These are phyloP conservation scores for Blastobotrys buckinghamii DNA, from an alignment of 1,139 yeast genomes.

Conservation along the genomic window DNA sequence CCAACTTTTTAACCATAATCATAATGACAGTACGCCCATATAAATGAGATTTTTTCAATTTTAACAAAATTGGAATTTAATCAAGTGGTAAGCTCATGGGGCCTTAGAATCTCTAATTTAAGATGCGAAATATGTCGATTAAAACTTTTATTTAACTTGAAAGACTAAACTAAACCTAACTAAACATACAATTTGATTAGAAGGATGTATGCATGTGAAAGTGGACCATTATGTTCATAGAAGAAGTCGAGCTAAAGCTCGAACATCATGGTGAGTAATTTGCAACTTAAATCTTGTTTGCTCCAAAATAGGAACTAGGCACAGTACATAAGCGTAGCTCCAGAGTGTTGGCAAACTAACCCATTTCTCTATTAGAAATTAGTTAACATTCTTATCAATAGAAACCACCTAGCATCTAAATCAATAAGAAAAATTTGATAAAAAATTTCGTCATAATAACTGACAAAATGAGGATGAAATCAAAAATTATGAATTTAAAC, in stretches of 20 bases:
- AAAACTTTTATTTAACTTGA: no score
- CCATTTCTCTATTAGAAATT: no score
- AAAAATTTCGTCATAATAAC: neutral
- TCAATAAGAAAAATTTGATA: neutral
- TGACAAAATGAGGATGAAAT: slow-evolving; percentile 18
- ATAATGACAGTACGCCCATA: no score
- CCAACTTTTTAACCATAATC: no score
- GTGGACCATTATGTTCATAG: slow-evolving; percentile 49
- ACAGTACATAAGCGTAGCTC: slow-evolving; percentile 45
- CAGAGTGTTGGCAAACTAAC: slow-evolving; percentile 98
- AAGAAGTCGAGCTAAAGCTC: slow-evolving; percentile 4
- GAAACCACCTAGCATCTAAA: slow-evolving; percentile 4
- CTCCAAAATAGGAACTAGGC: slow-evolving; percentile 87
- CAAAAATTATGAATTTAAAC: slow-evolving; percentile 41
- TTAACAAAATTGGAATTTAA: no score
- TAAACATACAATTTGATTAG: no score
- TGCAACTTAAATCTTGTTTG: slow-evolving; percentile 75
- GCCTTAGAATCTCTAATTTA: no score
- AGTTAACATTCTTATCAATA: slow-evolving; percentile 16
- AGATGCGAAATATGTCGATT: no score
- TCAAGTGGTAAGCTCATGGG: no score
- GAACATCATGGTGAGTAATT: slow-evolving; percentile 66
- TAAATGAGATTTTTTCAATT: no score
- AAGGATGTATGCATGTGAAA: slow-evolving; percentile 24
- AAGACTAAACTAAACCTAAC: no score